Conservation (phyloP, 345 rosid species). For the Citrus hindsii region DNA sequence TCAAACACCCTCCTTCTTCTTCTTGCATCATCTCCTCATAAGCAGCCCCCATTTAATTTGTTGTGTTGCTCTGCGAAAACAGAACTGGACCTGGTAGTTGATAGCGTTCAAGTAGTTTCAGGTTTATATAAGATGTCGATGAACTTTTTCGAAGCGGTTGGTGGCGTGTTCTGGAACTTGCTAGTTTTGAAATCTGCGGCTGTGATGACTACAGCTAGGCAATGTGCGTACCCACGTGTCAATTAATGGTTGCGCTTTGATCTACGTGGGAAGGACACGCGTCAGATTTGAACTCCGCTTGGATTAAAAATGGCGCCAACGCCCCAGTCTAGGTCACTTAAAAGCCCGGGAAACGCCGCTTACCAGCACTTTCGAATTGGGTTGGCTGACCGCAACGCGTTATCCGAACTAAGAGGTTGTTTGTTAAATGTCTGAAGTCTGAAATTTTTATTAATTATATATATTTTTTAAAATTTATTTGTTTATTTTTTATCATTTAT, state of each 20-base stretch:
- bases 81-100: not conserved
- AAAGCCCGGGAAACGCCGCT: not conserved
- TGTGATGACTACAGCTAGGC: constrained; percentile 12
- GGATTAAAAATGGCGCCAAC: not conserved
- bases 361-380: not conserved
- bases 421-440: too few species aligned
- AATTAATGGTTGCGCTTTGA: not conserved
- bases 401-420: not conserved
- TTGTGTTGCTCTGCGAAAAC: not conserved
- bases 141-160: not conserved
- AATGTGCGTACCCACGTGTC: not conserved
- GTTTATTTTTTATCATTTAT: rapidly evolving
- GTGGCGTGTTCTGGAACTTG: constrained; percentile 18
- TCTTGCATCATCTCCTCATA: not conserved
- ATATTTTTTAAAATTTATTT: too few species aligned
- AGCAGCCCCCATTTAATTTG: not conserved
- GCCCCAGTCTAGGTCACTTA: not conserved
- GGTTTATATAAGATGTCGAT: not conserved
- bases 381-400: too few species aligned
- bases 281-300: not conserved
- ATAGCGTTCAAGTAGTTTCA: not conserved
- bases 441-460: too few species aligned
- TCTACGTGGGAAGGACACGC: constrained; percentile 1
- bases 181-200: constrained; percentile 10
- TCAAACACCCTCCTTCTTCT: constrained; percentile 19